These are phyloP conservation scores for Centella asiatica DNA, from an alignment of 129 eudicot genomes.

Conservation along the genomic window DNA sequence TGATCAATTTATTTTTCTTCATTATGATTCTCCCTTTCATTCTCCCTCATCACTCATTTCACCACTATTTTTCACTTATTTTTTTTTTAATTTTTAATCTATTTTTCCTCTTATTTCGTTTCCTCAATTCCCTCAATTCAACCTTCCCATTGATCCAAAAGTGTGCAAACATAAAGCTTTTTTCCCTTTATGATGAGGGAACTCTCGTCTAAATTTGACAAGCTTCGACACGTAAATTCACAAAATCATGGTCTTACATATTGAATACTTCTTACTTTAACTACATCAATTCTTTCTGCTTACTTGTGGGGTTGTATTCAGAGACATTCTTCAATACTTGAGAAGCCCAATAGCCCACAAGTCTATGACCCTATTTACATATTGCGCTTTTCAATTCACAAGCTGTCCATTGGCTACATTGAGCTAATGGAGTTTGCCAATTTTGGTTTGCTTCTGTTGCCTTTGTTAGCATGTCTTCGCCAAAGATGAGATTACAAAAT, in stretches of 20 bases:
- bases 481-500: slow-evolving; percentile 60
- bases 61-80: too few relatives aligned
- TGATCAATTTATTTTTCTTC: too few relatives aligned
- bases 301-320: slow-evolving; percentile 24
- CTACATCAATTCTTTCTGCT: slow-evolving; percentile 9
- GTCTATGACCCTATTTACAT: slow-evolving; percentile 83
- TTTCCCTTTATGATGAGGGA: slow-evolving; percentile 58
- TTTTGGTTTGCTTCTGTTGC: slow-evolving; percentile 81
- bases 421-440: slow-evolving; percentile 83
- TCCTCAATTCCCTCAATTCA: too few relatives aligned
- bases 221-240: slow-evolving; percentile 23
- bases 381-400: slow-evolving; percentile 70
- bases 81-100: too few relatives aligned
- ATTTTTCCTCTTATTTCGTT: too few relatives aligned
- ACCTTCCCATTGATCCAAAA: slow-evolving; percentile 73
- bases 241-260: slow-evolving; percentile 26
- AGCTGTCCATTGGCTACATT: slow-evolving; percentile 65
- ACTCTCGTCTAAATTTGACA: slow-evolving; percentile 12
- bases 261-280: neutral
- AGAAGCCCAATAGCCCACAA: slow-evolving; percentile 23
- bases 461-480: slow-evolving; percentile 74
- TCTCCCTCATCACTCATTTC: too few relatives aligned
- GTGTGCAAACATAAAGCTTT: slow-evolving; percentile 60
- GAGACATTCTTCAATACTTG: slow-evolving; percentile 21
- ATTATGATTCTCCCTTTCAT: too few relatives aligned